Percentiles rank a stretch among this genome's conserved stretches.
phyloP scores from a whole-genome alignment of 345 rosid species.

The Cochlearia excelsa region DNA sequence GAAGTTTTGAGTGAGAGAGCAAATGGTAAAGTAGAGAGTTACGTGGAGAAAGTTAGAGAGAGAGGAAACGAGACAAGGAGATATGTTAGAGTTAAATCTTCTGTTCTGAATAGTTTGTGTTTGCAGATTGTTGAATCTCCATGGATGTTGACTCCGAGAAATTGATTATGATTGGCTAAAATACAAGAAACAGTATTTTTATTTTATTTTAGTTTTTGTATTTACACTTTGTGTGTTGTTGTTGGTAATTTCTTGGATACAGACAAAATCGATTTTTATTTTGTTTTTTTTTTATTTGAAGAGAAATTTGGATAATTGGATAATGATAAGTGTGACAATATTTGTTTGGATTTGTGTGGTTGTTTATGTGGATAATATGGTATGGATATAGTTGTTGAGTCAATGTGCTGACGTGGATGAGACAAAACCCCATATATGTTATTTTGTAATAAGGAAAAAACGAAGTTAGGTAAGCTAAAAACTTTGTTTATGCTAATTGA shows the following conservation, averaged over 20 bases:
- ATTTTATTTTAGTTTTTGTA: not conserved
- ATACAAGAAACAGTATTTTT: conserved; percentile 24
- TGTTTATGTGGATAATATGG: conserved; percentile 24
- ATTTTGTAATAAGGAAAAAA: no score
- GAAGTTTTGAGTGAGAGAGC: conserved; percentile 54
- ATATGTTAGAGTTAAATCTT: conserved; percentile 52
- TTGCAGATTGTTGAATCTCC: conserved; percentile 59
- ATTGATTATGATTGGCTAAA: conserved; percentile 27
- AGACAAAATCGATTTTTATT: conserved; percentile 20
- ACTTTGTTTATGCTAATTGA: no score
- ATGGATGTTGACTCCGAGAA: conserved; percentile 55
- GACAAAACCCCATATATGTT: not conserved
- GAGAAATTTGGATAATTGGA: conserved; percentile 23
- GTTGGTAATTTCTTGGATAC: conserved; percentile 33
- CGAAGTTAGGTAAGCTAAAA: no score
- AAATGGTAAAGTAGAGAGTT: conserved; percentile 40
- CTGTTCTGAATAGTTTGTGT: conserved; percentile 48
- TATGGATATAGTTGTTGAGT: conserved; percentile 27
- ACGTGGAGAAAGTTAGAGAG: conserved; percentile 43
- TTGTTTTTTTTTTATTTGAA: not conserved
- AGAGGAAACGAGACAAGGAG: conserved; percentile 46
- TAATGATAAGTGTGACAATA: conserved; percentile 17
- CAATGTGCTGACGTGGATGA: conserved; percentile 7
- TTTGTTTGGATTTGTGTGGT: not conserved
- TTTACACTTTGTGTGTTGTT: conserved; percentile 9